phyloP scores from a whole-genome alignment of 768 basidiomycete species.

The Arthromyces matolae region DNA sequence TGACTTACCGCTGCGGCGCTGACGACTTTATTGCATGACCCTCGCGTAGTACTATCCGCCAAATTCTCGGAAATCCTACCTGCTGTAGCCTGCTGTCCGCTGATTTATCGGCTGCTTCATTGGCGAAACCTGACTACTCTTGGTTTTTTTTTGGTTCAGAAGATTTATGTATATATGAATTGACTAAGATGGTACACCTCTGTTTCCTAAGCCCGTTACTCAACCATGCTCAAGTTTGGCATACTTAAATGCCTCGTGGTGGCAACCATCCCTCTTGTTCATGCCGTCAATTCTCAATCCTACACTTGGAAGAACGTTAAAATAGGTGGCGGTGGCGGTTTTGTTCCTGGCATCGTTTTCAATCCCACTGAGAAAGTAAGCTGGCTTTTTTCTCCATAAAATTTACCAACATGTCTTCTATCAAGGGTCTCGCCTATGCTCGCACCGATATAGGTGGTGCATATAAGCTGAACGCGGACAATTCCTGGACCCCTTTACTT shows the following conservation, averaged over 20 bases:
- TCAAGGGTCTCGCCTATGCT: constrained; percentile 56
- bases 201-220: no score
- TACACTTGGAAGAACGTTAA: constrained; percentile 67
- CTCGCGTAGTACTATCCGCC: constrained; percentile 12
- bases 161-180: no score
- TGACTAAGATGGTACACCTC: not conserved
- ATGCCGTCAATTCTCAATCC: constrained; percentile 42
- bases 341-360: constrained; percentile 58
- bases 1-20: no score
- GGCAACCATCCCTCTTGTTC: constrained; percentile 25
- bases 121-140: not conserved
- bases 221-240: constrained; percentile 30
- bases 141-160: no score
- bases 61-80: constrained; percentile 22
- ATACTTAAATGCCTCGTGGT: constrained; percentile 29
- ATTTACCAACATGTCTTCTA: not conserved
- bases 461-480: constrained; percentile 57
- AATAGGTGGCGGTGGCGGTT: constrained; percentile 45
- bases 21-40: no score
- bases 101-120: constrained; percentile 16
- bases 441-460: constrained; percentile 67
- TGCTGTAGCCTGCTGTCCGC: constrained; percentile 17
- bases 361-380: constrained; percentile 48
- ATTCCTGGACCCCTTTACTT: constrained; percentile 59
- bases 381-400: not conserved